phyloP scores from a whole-genome alignment of 176 grass and related monocot genomes.

The Triticum urartu region DNA sequence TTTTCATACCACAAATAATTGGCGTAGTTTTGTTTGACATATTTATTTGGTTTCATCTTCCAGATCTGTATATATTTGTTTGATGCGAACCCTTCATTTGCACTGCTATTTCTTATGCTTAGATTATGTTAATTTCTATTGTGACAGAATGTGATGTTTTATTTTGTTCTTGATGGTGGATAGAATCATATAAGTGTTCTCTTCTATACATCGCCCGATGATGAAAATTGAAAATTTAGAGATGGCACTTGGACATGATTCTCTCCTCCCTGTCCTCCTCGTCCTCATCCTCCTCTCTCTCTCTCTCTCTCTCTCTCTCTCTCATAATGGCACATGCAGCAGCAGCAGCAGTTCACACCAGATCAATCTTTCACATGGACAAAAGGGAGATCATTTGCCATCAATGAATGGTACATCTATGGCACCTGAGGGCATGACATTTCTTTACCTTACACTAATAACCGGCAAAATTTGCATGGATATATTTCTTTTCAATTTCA shows the following conservation, averaged over 20 bases:
- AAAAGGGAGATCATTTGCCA: slow-evolving; percentile 12
- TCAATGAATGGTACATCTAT: not conserved
- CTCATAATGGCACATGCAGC: not conserved
- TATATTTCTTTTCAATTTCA: not conserved
- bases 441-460: not conserved
- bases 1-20: not conserved
- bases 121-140: not conserved
- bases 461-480: not conserved
- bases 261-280: not conserved
- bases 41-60: too few relatives aligned
- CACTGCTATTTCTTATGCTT: not conserved
- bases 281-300: not conserved
- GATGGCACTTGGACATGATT: slow-evolving; percentile 18
- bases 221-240: slow-evolving; percentile 24
- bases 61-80: too few relatives aligned
- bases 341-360: not conserved
- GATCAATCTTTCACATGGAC: not conserved
- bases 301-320: not conserved
- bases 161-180: slow-evolving; percentile 1
- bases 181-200: not conserved
- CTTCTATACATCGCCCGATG: slow-evolving; percentile 16
- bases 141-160: not conserved
- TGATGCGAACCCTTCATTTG: not conserved
- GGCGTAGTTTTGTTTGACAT: not conserved
- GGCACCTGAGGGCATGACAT: not conserved